Percentiles rank a stretch among this genome's conserved stretches.
Evolutionary conservation across 1,139 yeast species (phyloP).

Genomic region (Candida glucosophila): DNA sequence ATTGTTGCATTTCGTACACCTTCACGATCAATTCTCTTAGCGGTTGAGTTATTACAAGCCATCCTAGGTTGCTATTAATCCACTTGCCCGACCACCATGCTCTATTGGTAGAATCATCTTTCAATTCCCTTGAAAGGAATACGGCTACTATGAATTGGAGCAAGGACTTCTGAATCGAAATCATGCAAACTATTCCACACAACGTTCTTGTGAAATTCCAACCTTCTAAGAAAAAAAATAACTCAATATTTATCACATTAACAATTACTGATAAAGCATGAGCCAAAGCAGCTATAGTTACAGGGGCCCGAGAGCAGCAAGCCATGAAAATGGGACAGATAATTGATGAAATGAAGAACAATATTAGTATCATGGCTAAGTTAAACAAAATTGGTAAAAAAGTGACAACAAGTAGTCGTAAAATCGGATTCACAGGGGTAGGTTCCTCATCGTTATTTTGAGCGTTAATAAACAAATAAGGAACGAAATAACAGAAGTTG

Average conservation of each 20-base stretch:
- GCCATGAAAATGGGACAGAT: constrained; percentile 35
- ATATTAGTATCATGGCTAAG: constrained; percentile 25
- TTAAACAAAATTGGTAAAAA: constrained; percentile 48
- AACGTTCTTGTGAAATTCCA: constrained; percentile 53
- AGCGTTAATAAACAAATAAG: constrained; percentile 62
- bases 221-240: constrained; percentile 55
- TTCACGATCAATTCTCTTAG: constrained; percentile 62
- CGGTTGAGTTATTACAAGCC: constrained; percentile 55
- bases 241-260: constrained; percentile 49
- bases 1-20: constrained; percentile 56
- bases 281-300: constrained; percentile 40
- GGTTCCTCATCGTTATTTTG: constrained; percentile 52
- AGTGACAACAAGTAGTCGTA: constrained; percentile 44
- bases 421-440: constrained; percentile 41
- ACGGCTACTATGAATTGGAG: constrained; percentile 33
- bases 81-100: constrained; percentile 91
- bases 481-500: constrained; percentile 37
- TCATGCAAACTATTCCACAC: constrained; percentile 47
- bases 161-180: constrained; percentile 47
- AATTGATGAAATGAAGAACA: constrained; percentile 40
- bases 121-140: constrained; percentile 51
- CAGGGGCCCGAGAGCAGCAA: constrained; percentile 28
- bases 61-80: constrained; percentile 53
- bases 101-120: constrained; percentile 44
- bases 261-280: constrained; percentile 45